A percentile compares a stretch with the other conserved stretches of the same genome.
phyloP scores from a whole-genome alignment of 108 stramenopile species.

The Schizochytrium sp. region DNA sequence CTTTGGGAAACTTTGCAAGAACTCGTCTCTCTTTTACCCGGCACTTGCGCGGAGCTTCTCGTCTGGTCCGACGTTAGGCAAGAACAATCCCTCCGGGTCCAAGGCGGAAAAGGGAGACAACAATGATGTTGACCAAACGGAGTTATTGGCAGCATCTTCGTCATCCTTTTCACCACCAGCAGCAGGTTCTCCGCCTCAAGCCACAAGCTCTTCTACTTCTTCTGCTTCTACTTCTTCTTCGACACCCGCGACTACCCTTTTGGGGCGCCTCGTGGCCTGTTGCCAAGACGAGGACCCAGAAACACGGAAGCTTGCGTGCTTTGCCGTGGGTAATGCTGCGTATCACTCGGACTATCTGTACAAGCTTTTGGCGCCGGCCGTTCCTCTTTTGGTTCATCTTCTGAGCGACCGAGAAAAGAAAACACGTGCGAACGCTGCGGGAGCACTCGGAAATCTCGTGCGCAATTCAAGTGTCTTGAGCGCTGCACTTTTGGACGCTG shows the following conservation, averaged over 20 bases:
- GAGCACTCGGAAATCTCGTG: constrained; percentile 51
- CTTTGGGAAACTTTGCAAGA: constrained; percentile 52
- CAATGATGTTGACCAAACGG: too few species aligned
- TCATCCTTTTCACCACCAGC: too few species aligned
- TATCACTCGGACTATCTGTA: constrained; percentile 45
- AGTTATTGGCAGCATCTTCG: too few species aligned
- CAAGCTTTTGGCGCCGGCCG: constrained; percentile 22
- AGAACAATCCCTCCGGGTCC: too few species aligned
- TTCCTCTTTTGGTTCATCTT: constrained; percentile 30
- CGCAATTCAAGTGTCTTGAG: constrained; percentile 35
- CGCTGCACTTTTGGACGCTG: constrained; percentile 7
- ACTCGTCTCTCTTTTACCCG: constrained; percentile 35
- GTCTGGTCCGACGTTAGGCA: not conserved
- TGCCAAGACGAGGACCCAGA: constrained; percentile 31
- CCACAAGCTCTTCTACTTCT: too few species aligned
- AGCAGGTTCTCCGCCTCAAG: too few species aligned
- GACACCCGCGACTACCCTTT: not conserved
- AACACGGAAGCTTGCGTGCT: constrained; percentile 48
- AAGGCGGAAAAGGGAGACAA: too few species aligned
- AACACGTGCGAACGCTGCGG: constrained; percentile 54
- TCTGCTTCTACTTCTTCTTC: too few species aligned
- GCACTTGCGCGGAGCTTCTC: not conserved
- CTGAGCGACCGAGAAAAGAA: constrained; percentile 34
- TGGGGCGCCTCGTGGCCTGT: not conserved
- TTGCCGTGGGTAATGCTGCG: constrained; percentile 55